phyloP scores from a whole-genome alignment of 2,329 filamentous ascomycete species.

The Colletotrichum tropicale region DNA sequence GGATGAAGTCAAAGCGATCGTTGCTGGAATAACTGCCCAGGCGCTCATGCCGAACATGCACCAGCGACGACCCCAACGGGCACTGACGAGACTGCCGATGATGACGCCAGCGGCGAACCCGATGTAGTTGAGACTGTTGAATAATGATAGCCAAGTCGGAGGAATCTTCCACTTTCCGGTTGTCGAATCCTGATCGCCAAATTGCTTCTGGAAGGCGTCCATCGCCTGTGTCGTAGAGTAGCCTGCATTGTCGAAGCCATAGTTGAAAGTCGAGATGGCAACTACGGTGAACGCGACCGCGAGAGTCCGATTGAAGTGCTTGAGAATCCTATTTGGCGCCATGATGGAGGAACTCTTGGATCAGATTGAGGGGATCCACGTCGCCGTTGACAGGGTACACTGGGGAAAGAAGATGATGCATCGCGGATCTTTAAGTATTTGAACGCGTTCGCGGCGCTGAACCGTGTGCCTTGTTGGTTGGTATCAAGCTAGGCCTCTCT shows the following conservation, averaged over 20 bases:
- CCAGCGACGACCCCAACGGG: slow-evolving; percentile 35
- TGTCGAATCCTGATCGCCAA: slow-evolving; percentile 29
- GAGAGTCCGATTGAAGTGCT: slow-evolving; percentile 17
- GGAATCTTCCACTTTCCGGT: slow-evolving; percentile 27
- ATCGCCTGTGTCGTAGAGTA: slow-evolving; percentile 42
- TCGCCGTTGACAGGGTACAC: background rate
- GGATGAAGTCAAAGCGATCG: slow-evolving; percentile 34
- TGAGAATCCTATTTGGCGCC: slow-evolving; percentile 8
- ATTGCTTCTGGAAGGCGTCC: slow-evolving; percentile 36
- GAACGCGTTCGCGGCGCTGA: background rate
- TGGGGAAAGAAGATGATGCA: background rate
- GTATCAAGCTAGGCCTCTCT: background rate
- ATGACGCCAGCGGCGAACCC: slow-evolving; percentile 33
- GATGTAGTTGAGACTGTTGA: slow-evolving; percentile 38
- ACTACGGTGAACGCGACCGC: slow-evolving; percentile 27
- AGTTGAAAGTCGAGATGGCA: slow-evolving; percentile 41
- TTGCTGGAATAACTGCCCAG: slow-evolving; percentile 37
- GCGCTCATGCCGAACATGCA: slow-evolving; percentile 41
- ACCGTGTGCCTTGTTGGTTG: background rate
- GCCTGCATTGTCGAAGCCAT: slow-evolving; percentile 39
- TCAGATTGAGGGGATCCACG: background rate
- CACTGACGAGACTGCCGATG: slow-evolving; percentile 29
- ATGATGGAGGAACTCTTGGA: background rate
- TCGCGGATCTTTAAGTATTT: background rate
- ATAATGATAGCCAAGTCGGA: slow-evolving; percentile 37